Base-by-base conservation (phyloP, 2,329 filamentous ascomycete genomes). In the Trichoderma cornu-damae region DNA sequence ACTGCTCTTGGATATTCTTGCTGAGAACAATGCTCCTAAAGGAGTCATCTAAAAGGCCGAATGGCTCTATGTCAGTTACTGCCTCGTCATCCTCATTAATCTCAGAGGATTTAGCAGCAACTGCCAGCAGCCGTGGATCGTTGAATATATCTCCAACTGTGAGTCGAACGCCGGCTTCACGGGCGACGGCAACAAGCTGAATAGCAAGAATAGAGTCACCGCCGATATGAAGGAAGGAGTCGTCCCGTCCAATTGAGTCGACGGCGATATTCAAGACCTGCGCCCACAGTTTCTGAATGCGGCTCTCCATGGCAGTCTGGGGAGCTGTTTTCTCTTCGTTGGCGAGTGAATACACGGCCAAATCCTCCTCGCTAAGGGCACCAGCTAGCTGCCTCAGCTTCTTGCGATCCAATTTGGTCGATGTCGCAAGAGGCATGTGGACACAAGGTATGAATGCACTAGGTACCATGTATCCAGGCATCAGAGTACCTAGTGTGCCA, bases 261-360 rank as follows among this genome's bases (percentile, higher is more conserved):
- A 28, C 9, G 6, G 11, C 22, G 3, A 61, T 4, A 14, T 47
- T 32, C 14, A 59, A 43, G 3, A 47, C 38, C 5, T 47, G 37
- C 5, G 56, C 28, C 60, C 60, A 75, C 65, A 77, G 73, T 28
- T 66, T 61, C 6, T 66, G 64, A 6, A 77, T 53, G 2, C 64
- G 60, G 34, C 66, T 63, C 30, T 67, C 63, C 20, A 64, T 60
- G n/a, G 61, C 61, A 4, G 64, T 62, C 34, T 57, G 34, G 9
- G 60, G 59, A 3, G 47, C 34, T 4, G n/a, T 37, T 18, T 59
- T 62, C 35, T 60, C 60, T 18, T 59, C 64, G n/a, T 66, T 53
- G 34, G 68, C 66, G 6, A 66, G 63, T 1, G 61, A 62, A 26
- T 65, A 64, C 4, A 40, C 11, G 6, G 56, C 57, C 7, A 64